These are phyloP conservation scores for Trypanosoma melophagium DNA, from an alignment of 208 protist genomes.

Conservation along the genomic window DNA sequence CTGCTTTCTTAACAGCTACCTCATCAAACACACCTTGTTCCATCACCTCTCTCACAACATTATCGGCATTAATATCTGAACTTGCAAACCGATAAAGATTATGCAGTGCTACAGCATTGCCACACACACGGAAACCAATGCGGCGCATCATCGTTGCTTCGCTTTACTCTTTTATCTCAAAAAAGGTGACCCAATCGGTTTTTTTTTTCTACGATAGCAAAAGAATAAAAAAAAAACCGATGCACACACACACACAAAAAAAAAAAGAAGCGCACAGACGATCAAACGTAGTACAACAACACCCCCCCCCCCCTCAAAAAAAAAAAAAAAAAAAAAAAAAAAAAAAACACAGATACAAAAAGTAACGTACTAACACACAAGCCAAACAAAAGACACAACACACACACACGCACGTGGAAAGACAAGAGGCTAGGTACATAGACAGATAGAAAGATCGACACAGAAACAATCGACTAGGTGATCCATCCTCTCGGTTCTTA, in stretches of 20 bases:
- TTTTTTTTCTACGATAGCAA: constrained; percentile 11
- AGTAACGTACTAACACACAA: constrained; percentile 5
- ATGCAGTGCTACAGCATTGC: constrained; percentile 14
- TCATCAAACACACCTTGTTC: constrained; percentile 49
- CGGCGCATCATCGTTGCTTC: constrained; percentile 33
- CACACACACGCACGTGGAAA: neutral
- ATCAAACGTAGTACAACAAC: constrained; percentile 7
- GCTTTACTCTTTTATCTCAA: constrained; percentile 14
- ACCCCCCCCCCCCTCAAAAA: too few relatives aligned
- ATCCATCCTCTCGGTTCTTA: too few relatives aligned
- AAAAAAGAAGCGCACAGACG: constrained; percentile 16
- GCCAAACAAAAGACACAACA: neutral
- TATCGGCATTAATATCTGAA: constrained; percentile 24
- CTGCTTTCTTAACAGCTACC: constrained; percentile 35
- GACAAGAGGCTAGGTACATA: constrained; percentile 21
- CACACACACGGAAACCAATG: constrained; percentile 10
- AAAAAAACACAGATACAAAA: neutral
- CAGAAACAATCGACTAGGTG: too few relatives aligned
- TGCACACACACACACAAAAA: neutral
- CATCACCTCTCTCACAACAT: constrained; percentile 37
- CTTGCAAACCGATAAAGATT: neutral
- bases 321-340: constrained; percentile 14
- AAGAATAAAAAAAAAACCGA: constrained; percentile 17
- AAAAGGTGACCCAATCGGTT: neutral
- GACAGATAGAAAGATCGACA: constrained; percentile 21